These are phyloP conservation scores for Aphanomyces euteiches DNA, from an alignment of 352 stramenopile species.

Conservation along the genomic window DNA sequence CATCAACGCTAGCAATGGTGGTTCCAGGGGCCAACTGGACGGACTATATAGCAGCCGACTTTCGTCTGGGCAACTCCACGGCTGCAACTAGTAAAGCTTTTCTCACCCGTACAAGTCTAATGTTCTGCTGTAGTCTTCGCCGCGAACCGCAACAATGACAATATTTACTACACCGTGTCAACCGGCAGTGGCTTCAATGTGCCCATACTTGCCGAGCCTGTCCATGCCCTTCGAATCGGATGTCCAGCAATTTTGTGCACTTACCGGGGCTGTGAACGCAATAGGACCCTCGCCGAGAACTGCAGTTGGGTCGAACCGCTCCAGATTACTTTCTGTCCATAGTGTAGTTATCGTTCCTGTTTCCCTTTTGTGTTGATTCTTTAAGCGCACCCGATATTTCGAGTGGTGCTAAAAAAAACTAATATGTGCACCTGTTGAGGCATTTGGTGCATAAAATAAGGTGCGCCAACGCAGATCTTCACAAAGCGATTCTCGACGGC, in stretches of 20 bases:
- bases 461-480: no score
- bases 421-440: no score
- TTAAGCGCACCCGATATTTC: no score
- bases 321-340: constrained; percentile 8
- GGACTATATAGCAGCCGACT: background rate
- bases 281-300: background rate
- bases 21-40: background rate
- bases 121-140: constrained; percentile 1
- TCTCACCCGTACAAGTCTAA: no score
- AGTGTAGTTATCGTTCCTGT: no score
- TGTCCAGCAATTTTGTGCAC: background rate
- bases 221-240: background rate
- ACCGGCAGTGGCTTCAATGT: constrained; percentile 15
- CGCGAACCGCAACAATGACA: background rate
- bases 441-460: no score
- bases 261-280: background rate
- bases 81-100: background rate
- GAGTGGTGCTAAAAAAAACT: no score
- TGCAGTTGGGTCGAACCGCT: background rate
- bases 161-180: constrained; percentile 15
- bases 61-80: background rate
- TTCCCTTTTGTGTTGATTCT: no score
- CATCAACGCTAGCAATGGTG: background rate
- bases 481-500: no score
- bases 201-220: background rate